Evolutionary conservation across 176 grass and related monocot genomes (phyloP).

Genomic region (Thinopyrum elongatum): DNA sequence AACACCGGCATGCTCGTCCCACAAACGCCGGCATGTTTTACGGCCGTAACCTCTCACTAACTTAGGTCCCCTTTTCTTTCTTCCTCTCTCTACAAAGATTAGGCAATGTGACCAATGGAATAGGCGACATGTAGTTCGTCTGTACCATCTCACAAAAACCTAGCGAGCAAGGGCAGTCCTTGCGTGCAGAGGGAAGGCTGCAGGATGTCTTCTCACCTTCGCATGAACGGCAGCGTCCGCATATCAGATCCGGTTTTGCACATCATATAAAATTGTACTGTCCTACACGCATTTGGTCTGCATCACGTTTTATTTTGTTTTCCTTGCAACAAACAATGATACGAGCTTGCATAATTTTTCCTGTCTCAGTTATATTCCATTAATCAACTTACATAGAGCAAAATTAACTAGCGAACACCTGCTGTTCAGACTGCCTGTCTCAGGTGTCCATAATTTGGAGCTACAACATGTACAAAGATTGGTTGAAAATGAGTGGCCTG

Average conservation of each 20-base stretch:
- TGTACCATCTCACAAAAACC: not conserved
- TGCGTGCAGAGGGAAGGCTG: not conserved
- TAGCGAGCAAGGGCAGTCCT: not conserved
- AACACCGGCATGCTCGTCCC: too few species aligned
- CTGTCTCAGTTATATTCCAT: not conserved
- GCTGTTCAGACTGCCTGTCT: not conserved
- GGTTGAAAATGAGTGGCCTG: not conserved
- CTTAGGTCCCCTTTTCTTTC: not conserved
- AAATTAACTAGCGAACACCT: not conserved
- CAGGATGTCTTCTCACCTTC: not conserved
- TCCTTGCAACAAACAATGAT: not conserved
- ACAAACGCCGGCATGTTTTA: not conserved
- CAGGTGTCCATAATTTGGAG: not conserved
- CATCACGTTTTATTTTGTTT: not conserved
- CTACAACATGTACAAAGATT: not conserved
- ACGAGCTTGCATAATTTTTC: not conserved
- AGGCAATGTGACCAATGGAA: not conserved
- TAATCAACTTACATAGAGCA: not conserved
- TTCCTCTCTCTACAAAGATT: not conserved
- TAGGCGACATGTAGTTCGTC: not conserved
- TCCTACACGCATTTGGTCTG: not conserved
- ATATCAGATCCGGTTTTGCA: not conserved
- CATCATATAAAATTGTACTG: not conserved
- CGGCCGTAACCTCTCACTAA: not conserved
- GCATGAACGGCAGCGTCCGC: not conserved